Base-by-base conservation (phyloP, 768 basidiomycete genomes). In the Boletus vermiculosoides region DNA sequence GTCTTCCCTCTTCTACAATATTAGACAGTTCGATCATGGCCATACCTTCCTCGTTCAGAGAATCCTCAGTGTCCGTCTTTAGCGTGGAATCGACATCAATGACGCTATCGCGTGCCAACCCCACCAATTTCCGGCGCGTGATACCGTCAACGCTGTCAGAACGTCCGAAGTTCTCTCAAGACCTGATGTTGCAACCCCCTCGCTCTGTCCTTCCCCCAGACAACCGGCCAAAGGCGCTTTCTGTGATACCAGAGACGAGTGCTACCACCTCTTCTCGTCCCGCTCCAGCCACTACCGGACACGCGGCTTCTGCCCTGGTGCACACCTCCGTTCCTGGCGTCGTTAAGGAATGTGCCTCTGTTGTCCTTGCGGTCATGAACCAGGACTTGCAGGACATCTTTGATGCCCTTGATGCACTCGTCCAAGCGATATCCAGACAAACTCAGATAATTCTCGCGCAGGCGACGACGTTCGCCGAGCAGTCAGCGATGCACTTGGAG, bases 351-450 rank as follows among this genome's bases (percentile, higher is more conserved):
- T 80, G 76, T 44, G 73, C 78, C 51, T 78, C 78, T 45, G 76
- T 76, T 13, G 66, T 79, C 23, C 65, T 77, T 2, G 73, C 78
- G 8, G 71, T 71, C n/a, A 69, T 85, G 22, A 76, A 76, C 10
- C 76, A 73, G 50, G 86, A 87, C 55, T 68, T 85, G 50, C 74
- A 78, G 22, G 85, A 86, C 59, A 73, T 87, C 20, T 66, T 82
- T 34, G 80, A 81, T 25, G 84, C 83, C 4, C 74, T 88, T 31
- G 86, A 88, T 60, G 82, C 78, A 0, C 76, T 88, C 36, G 71
- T 80, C 57, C 72, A 70, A 33, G 78, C 78, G 42, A 78, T 87
- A 51, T 77, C 76, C 12, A 74, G 73, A 50, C 83, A 86, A 57
- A 70, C 68, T 10, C 66, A 66, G 37, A 57, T 63, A 4, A 45